Percentiles rank a stretch among this genome's conserved stretches.
These are phyloP conservation scores for Leptographium radiaticola DNA, from an alignment of 2,329 filamentous ascomycete species.

Conservation along the genomic window DNA sequence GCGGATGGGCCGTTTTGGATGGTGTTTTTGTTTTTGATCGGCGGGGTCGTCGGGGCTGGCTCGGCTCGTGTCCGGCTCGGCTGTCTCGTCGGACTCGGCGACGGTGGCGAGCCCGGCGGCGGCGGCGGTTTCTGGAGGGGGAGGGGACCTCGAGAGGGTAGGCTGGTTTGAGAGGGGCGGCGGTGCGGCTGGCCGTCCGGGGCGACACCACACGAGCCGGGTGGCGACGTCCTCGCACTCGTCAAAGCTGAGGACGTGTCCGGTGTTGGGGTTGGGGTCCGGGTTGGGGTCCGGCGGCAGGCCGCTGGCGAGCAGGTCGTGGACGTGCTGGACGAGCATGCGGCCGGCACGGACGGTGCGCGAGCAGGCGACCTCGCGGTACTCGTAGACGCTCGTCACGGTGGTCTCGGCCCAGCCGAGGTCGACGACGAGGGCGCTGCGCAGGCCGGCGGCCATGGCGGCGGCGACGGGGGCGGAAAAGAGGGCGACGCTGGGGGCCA, in stretches of 20 bases:
- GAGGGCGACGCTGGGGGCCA: constrained; percentile 67
- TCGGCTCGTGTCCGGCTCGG: constrained; percentile 8
- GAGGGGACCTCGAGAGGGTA: background rate
- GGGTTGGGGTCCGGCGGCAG: constrained; percentile 13
- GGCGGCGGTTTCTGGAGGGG: background rate
- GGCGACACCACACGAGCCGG: constrained; percentile 65
- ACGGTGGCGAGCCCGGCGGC: constrained; percentile 34
- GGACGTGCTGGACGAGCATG: constrained; percentile 55
- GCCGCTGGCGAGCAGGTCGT: constrained; percentile 41
- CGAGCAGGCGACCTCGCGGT: constrained; percentile 60
- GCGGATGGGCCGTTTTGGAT: background rate
- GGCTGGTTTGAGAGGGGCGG: background rate
- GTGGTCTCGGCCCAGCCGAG: constrained; percentile 87
- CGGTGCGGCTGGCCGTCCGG: constrained; percentile 2
- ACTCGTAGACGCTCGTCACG: constrained; percentile 81
- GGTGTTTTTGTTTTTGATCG: background rate
- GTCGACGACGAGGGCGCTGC: constrained; percentile 78
- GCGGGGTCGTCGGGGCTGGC: background rate
- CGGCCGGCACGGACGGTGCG: constrained; percentile 66
- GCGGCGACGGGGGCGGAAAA: constrained; percentile 65
- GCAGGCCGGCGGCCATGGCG: constrained; percentile 65
- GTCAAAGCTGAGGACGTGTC: constrained; percentile 47
- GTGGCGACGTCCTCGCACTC: constrained; percentile 70
- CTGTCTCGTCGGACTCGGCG: constrained; percentile 42
- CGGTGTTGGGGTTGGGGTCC: constrained; percentile 14